A percentile compares a stretch with the other conserved stretches of the same genome.
These are phyloP conservation scores for Citrullus mucosospermus DNA, from an alignment of 306 rosid species.

Conservation along the genomic window DNA sequence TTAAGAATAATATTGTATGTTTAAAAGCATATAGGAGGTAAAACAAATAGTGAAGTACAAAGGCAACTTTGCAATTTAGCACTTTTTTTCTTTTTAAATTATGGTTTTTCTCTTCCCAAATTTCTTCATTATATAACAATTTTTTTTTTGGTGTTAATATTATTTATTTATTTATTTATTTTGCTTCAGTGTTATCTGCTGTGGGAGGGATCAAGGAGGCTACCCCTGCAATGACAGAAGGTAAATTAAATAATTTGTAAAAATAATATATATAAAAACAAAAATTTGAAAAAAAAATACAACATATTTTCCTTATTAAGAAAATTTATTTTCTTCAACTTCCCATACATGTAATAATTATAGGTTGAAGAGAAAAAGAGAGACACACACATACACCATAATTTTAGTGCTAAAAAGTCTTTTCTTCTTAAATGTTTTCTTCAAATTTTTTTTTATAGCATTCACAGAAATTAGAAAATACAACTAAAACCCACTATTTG, in stretches of 20 bases:
- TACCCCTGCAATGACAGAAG: constrained; percentile 11
- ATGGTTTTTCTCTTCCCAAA: no score
- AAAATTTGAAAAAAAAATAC: not conserved
- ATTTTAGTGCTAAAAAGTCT: not conserved
- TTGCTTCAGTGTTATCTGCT: constrained; percentile 10
- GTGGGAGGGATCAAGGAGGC: constrained; percentile 17
- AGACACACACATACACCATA: not conserved
- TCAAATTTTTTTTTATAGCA: not conserved
- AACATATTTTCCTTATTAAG: not conserved
- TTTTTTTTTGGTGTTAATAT: no score
- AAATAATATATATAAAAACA: not conserved
- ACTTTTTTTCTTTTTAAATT: no score
- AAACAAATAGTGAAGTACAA: no score
- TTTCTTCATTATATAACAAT: no score
- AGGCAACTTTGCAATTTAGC: no score
- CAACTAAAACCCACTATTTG: not conserved
- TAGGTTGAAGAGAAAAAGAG: not conserved
- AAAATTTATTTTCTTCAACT: not conserved
- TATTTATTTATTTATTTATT: no score
- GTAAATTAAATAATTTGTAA: not conserved
- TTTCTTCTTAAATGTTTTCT: not conserved
- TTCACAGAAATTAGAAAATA: not conserved
- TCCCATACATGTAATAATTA: not conserved
- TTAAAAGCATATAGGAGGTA: no score
- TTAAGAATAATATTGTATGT: no score